Conservation (phyloP, 2,329 filamentous ascomycete species). For the Colletotrichum chlorophyti region DNA sequence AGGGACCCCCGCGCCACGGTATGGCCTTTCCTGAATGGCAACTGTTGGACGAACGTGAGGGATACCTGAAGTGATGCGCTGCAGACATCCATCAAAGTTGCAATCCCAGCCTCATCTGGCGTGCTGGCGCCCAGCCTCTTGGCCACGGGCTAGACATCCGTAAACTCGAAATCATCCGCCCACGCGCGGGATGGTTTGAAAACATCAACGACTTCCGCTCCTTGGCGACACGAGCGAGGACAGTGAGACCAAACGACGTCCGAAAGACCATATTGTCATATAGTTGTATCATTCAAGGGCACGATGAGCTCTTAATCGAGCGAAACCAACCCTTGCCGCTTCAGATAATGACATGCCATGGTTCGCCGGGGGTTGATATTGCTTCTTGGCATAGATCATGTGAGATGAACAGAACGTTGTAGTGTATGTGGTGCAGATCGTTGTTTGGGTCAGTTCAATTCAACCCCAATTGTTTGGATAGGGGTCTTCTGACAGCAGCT, state of each 20-base stretch:
- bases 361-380: neutral
- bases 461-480: neutral
- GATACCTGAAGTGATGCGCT: neutral
- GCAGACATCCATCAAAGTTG: constrained; percentile 22
- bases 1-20: constrained; percentile 21
- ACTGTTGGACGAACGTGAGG: neutral
- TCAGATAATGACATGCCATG: neutral
- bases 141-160: constrained; percentile 14
- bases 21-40: neutral
- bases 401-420: neutral
- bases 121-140: constrained; percentile 27
- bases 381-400: neutral
- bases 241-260: no score
- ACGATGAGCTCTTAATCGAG: neutral
- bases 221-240: constrained; percentile 2
- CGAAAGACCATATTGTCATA: neutral
- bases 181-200: constrained; percentile 5
- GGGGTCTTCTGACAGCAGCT: neutral
- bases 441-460: no score
- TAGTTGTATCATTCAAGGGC: neutral
- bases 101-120: constrained; percentile 26
- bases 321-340: neutral
- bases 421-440: neutral
- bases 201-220: neutral
- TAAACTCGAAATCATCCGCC: constrained; percentile 1